A percentile compares a stretch with the other conserved stretches of the same genome.
These are phyloP conservation scores for Mortierella sp. DNA, from an alignment of 371 early-diverging fungal species.

Conservation along the genomic window DNA sequence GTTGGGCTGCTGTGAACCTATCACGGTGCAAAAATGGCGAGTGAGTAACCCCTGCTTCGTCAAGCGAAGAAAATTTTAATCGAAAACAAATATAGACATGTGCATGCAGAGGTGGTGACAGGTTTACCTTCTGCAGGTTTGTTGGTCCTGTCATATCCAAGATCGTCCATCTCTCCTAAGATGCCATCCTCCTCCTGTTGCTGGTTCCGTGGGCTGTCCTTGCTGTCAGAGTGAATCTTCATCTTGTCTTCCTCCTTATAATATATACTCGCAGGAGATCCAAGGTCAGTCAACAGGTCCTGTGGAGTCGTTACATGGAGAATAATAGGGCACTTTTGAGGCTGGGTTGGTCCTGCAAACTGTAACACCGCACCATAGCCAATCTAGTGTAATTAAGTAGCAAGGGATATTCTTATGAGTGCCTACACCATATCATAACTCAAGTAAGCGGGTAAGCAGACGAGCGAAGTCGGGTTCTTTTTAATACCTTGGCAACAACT, in stretches of 20 bases:
- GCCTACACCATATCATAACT: background rate
- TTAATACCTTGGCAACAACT: constrained; percentile 62
- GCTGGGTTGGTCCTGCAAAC: constrained; percentile 32
- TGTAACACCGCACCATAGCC: constrained; percentile 42
- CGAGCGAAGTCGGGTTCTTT: background rate
- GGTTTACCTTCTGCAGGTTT: constrained; percentile 38
- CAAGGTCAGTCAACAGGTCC: constrained; percentile 78
- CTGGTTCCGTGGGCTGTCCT: constrained; percentile 16
- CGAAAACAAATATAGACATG: no score
- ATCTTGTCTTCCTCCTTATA: constrained; percentile 81
- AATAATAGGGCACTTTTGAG: constrained; percentile 49
- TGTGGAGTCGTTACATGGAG: constrained; percentile 68
- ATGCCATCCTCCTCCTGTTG: constrained; percentile 31
- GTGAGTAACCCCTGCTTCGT: background rate
- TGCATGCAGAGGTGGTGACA: background rate
- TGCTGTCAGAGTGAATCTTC: constrained; percentile 71
- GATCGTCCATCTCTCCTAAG: constrained; percentile 46
- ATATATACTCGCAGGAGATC: constrained; percentile 70
- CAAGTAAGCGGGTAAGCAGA: background rate
- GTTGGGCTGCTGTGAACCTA: constrained; percentile 58
- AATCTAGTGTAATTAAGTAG: constrained; percentile 16
- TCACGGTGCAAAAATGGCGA: background rate
- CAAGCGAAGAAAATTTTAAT: no score
- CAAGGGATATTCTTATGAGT: background rate
- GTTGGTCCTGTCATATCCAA: constrained; percentile 33